Conservation (phyloP, 345 rosid species). For the Aquilaria malaccensis region DNA sequence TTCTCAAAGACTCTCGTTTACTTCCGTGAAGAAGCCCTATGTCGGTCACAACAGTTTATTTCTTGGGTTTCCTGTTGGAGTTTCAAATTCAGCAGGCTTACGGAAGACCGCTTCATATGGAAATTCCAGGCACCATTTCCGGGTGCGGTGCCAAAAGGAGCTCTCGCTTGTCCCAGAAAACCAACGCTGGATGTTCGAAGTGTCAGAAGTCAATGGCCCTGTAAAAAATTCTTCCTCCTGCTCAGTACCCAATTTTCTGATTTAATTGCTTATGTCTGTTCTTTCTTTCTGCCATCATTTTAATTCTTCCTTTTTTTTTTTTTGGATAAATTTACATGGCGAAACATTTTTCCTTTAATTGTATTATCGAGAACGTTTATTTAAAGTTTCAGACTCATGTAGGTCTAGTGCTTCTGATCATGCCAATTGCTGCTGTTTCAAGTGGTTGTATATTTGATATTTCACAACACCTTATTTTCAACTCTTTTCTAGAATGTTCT, state of each 20-base stretch:
- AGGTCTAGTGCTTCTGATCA: background rate
- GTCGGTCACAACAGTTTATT: conserved; percentile 22
- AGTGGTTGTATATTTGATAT: no score
- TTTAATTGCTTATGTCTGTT: background rate
- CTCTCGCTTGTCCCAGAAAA: conserved; percentile 48
- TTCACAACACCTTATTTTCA: no score
- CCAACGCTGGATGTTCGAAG: conserved; percentile 72
- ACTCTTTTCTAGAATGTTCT: background rate
- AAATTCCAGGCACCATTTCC: conserved; percentile 24
- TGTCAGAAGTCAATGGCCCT: conserved; percentile 58
- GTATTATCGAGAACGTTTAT: background rate
- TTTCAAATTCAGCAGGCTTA: conserved; percentile 23
- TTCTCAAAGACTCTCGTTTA: conserved; percentile 11
- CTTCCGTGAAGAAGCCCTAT: conserved; percentile 12
- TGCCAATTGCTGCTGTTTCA: no score
- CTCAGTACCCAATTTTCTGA: background rate
- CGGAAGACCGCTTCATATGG: conserved; percentile 13
- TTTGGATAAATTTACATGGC: no score
- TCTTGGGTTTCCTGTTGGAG: conserved; percentile 32
- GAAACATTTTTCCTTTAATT: no score
- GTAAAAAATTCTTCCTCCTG: conserved; percentile 21
- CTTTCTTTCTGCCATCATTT: background rate
- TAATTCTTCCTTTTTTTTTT: background rate
- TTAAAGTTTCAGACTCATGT: background rate
- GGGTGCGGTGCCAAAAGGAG: conserved; percentile 38